These are phyloP conservation scores for Shiraia bambusicola DNA, from an alignment of 2,329 filamentous ascomycete genomes.

Conservation along the genomic window DNA sequence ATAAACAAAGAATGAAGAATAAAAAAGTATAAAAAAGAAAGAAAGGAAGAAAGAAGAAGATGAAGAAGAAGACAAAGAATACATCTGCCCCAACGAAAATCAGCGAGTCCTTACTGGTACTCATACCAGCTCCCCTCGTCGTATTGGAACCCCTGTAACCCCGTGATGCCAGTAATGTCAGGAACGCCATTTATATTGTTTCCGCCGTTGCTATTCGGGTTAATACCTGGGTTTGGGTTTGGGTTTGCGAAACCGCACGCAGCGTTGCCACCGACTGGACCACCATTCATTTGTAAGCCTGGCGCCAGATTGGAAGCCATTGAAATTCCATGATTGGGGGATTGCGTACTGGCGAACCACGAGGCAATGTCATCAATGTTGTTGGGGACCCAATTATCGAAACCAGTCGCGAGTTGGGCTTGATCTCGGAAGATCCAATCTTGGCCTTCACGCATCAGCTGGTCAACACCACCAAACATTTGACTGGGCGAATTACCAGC, in stretches of 20 bases:
- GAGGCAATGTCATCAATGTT: constrained; percentile 33
- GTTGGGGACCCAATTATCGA: constrained; percentile 60
- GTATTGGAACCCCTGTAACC: constrained; percentile 26
- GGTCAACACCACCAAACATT: constrained; percentile 62
- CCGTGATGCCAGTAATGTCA: constrained; percentile 11
- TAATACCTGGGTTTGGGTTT: constrained; percentile 17
- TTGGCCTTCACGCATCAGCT: constrained; percentile 62
- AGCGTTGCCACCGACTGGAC: constrained; percentile 14
- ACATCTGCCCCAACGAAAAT: no score
- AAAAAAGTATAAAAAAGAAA: no score
- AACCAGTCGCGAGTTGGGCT: constrained; percentile 59
- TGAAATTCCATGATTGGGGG: constrained; percentile 11
- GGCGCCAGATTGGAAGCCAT: constrained; percentile 1
- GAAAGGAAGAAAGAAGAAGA: no score
- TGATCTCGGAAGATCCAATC: constrained; percentile 65
- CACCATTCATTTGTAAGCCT: constrained; percentile 18
- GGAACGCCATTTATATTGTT: constrained; percentile 8
- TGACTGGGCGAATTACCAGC: constrained; percentile 50
- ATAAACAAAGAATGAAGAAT: no score
- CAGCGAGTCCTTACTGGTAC: constrained; percentile 9
- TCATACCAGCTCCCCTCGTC: constrained; percentile 31
- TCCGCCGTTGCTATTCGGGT: constrained; percentile 5
- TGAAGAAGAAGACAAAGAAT: no score
- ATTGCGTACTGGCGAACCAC: constrained; percentile 28
- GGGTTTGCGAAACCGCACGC: constrained; percentile 13